Evolutionary conservation across 2,329 filamentous ascomycete genomes (phyloP).

Genomic region (Fusarium fracticaudum): DNA sequence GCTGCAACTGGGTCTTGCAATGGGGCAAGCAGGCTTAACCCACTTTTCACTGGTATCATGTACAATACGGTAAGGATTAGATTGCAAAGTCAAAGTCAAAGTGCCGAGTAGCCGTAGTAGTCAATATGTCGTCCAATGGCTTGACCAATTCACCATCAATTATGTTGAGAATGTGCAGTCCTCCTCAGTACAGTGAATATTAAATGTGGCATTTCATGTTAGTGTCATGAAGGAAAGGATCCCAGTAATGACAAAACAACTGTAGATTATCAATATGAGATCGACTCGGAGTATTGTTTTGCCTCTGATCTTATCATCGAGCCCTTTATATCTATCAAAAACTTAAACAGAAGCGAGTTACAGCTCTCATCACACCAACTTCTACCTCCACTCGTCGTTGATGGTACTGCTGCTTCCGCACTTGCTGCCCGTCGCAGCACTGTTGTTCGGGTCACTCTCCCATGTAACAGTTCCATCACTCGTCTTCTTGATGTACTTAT

Average conservation of each 20-base stretch:
- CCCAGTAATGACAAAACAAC: too few relatives aligned
- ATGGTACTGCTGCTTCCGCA: conserved; percentile 9
- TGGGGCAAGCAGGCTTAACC: neutral
- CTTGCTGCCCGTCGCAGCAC: conserved; percentile 1
- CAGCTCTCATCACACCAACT: fast-evolving
- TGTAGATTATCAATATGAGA: neutral
- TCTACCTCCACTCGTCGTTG: conserved; percentile 25
- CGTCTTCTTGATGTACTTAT: conserved; percentile 70
- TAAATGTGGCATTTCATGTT: fast-evolving
- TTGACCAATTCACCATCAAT: neutral
- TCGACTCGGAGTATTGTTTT: neutral
- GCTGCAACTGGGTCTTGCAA: neutral
- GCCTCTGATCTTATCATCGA: neutral
- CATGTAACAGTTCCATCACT: conserved; percentile 61
- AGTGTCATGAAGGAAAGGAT: neutral
- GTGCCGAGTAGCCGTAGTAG: neutral
- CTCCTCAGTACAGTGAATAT: neutral
- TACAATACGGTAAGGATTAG: too few relatives aligned
- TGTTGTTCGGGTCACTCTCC: conserved; percentile 63
- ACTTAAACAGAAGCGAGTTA: neutral
- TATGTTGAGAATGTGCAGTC: fast-evolving
- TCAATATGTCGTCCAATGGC: neutral
- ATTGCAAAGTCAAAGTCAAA: neutral
- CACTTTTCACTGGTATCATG: too few relatives aligned
- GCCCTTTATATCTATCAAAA: too few relatives aligned